These are phyloP conservation scores for Rosellinia necatrix DNA, from an alignment of 2,329 filamentous ascomycete species.

Conservation along the genomic window DNA sequence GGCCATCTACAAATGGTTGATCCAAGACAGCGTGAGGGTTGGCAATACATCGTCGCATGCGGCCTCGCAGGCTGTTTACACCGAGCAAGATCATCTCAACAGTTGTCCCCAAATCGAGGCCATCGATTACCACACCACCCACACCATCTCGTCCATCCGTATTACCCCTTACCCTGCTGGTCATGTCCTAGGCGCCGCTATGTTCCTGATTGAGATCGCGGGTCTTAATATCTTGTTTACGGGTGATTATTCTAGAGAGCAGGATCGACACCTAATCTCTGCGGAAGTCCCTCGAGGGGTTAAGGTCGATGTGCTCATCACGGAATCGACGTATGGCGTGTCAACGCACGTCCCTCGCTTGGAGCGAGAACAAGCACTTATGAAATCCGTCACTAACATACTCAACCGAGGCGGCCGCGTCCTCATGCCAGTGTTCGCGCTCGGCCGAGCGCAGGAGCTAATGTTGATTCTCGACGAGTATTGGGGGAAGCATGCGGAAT, in stretches of 20 bases:
- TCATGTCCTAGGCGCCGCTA: constrained; percentile 96
- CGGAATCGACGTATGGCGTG: constrained; percentile 95
- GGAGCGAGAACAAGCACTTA: constrained; percentile 89
- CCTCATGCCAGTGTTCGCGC: constrained; percentile 91
- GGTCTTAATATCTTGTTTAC: constrained; percentile 97
- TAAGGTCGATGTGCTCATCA: constrained; percentile 95
- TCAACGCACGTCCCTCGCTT: constrained; percentile 89
- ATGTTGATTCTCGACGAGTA: constrained; percentile 96
- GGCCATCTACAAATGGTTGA: constrained; percentile 99
- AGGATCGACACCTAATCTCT: constrained; percentile 93
- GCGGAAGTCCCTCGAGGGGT: constrained; percentile 86
- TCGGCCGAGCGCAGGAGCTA: constrained; percentile 91
- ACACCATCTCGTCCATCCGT: constrained; percentile 93
- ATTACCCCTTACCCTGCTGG: constrained; percentile 97
- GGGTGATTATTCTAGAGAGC: constrained; percentile 94
- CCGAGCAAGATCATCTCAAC: constrained; percentile 90
- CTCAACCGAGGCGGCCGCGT: constrained; percentile 91
- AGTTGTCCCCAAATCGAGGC: constrained; percentile 95
- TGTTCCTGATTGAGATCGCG: constrained; percentile 97
- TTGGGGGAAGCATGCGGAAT: constrained; percentile 87
- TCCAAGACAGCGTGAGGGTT: constrained; percentile 94
- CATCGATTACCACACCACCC: constrained; percentile 97
- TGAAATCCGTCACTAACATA: constrained; percentile 92
- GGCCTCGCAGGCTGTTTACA: constrained; percentile 80
- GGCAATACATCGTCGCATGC: constrained; percentile 70